Evolutionary conservation across 768 basidiomycete genomes (phyloP).

Genomic region (Saitozyma sp.): DNA sequence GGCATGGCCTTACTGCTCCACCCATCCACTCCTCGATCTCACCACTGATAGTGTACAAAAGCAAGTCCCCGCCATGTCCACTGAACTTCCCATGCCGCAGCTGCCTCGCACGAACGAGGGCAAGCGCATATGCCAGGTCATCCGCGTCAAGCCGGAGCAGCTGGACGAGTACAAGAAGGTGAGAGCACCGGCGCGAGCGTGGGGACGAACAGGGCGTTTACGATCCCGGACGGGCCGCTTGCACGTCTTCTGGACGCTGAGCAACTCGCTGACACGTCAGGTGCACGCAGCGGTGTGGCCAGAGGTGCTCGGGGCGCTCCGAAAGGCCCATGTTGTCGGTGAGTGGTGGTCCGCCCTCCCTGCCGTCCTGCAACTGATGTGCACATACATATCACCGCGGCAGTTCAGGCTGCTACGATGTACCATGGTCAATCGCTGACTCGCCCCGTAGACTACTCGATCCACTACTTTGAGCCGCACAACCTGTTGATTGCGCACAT

Average conservation of each 20-base stretch:
- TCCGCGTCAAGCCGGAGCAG: slow-evolving; percentile 59
- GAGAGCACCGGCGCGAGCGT: neutral
- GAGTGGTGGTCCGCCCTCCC: slow-evolving; percentile 10
- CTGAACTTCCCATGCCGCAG: slow-evolving; percentile 29
- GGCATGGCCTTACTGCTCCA: too few species aligned
- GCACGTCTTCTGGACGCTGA: neutral
- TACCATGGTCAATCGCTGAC: neutral
- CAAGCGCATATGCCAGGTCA: slow-evolving; percentile 67
- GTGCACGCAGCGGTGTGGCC: slow-evolving; percentile 68
- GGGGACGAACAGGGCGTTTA: too few species aligned
- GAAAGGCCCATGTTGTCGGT: slow-evolving; percentile 62
- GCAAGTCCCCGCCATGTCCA: slow-evolving; percentile 1
- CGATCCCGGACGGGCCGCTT: neutral
- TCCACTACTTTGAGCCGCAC: slow-evolving; percentile 63
- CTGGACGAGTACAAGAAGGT: slow-evolving; percentile 55
- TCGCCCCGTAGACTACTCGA: slow-evolving; percentile 64
- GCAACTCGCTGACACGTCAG: slow-evolving; percentile 11
- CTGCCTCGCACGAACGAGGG: slow-evolving; percentile 50
- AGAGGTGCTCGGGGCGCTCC: slow-evolving; percentile 64
- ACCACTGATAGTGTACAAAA: too few species aligned
- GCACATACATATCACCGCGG: neutral
- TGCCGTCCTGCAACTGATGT: neutral
- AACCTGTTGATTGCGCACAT: slow-evolving; percentile 72
- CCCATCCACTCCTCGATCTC: too few species aligned
- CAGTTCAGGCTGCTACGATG: neutral